phyloP scores from a whole-genome alignment of 305 asterid species.

The Fraxinus platypoda region DNA sequence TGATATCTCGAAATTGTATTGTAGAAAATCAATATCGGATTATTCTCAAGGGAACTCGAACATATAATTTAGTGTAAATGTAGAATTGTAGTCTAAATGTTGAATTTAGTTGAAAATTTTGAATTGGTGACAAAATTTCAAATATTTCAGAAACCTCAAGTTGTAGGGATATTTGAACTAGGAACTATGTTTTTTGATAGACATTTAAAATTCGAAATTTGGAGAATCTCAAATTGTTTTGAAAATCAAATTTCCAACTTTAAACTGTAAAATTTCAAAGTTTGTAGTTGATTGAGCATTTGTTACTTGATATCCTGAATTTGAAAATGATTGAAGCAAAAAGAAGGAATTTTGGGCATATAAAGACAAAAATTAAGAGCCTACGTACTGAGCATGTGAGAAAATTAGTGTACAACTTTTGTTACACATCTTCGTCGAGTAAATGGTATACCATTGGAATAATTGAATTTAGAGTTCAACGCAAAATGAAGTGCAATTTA shows the following conservation, averaged over 20 bases:
- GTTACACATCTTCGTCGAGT: neutral
- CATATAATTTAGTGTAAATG: neutral
- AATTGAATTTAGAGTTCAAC: neutral
- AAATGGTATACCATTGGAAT: neutral
- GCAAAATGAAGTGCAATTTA: neutral
- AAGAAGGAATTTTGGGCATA: neutral
- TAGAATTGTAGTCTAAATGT: neutral
- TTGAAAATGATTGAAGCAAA: neutral
- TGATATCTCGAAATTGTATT: neutral
- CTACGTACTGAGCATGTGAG: neutral
- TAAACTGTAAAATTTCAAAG: neutral
- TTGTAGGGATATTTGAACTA: neutral
- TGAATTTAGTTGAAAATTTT: neutral
- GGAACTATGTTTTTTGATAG: neutral
- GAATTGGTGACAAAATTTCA: neutral
- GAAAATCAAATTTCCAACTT: neutral
- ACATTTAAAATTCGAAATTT: neutral
- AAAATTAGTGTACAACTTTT: too few species aligned
- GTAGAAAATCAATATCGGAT: neutral
- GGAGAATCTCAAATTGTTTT: neutral
- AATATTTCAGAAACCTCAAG: neutral
- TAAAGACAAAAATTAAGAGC: neutral
- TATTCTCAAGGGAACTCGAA: neutral
- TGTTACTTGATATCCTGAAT: neutral
- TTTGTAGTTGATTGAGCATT: neutral